Evolutionary conservation across 2,329 filamentous ascomycete genomes (phyloP).

Genomic region (Orbilia brochopaga): DNA sequence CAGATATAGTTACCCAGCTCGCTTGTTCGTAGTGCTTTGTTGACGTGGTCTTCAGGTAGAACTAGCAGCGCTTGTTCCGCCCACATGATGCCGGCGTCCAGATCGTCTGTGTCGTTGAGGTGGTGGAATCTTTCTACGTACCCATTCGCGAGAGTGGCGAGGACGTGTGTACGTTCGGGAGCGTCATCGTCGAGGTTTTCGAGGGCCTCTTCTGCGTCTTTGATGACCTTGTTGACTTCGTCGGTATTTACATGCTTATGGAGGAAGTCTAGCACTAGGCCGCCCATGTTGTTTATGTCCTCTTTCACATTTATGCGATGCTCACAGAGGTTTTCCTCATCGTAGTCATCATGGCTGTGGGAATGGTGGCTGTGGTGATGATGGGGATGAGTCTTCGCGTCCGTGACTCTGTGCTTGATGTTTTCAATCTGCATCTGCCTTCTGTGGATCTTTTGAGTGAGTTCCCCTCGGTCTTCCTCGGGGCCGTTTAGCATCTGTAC

Average conservation of each 20-base stretch:
- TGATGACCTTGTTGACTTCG: not conserved
- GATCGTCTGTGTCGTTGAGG: conserved; percentile 12
- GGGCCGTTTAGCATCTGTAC: not conserved
- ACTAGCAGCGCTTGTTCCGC: conserved; percentile 14
- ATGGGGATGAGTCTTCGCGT: too few relatives aligned
- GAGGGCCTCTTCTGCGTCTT: conserved; percentile 6
- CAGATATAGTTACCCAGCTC: conserved; percentile 6
- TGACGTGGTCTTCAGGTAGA: conserved; percentile 7
- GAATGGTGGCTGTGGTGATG: not conserved
- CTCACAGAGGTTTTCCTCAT: not conserved
- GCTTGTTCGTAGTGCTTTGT: not conserved
- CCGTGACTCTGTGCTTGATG: not conserved
- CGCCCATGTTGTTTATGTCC: not conserved
- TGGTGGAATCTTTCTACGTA: not conserved
- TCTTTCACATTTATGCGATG: not conserved
- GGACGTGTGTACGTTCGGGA: conserved; percentile 6
- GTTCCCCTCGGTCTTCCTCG: not conserved
- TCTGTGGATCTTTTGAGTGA: conserved; percentile 7
- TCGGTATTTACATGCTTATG: not conserved
- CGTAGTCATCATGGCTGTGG: not conserved
- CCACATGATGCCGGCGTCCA: conserved; percentile 21
- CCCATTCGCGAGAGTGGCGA: conserved; percentile 3
- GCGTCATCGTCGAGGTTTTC: conserved; percentile 15
- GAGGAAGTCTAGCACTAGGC: not conserved
- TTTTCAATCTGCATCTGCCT: conserved; percentile 8